A percentile compares a stretch with the other conserved stretches of the same genome.
These are phyloP conservation scores for Leishmania martiniquensis DNA, from an alignment of 208 protist genomes.

Conservation along the genomic window DNA sequence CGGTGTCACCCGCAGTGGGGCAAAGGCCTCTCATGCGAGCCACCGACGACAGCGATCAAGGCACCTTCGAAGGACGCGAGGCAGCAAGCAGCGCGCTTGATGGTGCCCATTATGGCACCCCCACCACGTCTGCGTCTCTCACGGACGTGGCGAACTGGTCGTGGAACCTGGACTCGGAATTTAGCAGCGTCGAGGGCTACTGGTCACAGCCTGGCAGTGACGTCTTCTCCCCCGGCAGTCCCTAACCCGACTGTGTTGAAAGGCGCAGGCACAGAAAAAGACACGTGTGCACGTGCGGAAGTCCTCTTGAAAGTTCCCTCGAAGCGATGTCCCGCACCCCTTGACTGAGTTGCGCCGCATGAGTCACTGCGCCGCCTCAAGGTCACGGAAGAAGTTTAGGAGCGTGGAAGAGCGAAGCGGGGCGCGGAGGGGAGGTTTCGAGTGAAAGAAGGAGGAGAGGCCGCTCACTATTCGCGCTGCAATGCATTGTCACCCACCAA, in stretches of 20 bases:
- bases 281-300: neutral
- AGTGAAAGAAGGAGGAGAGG: neutral
- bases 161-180: constrained; percentile 19
- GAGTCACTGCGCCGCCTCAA: neutral
- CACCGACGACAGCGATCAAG: neutral
- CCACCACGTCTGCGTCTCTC: constrained; percentile 4
- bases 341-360: neutral
- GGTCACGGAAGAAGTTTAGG: neutral
- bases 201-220: constrained; percentile 13
- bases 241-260: neutral
- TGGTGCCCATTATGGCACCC: neutral
- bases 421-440: neutral
- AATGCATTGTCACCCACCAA: neutral
- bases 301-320: neutral
- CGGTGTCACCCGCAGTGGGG: constrained; percentile 1
- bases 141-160: constrained; percentile 10
- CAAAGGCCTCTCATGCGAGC: neutral
- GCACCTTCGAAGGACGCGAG: neutral
- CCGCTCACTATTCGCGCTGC: neutral
- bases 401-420: neutral
- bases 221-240: neutral
- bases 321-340: neutral
- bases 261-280: neutral
- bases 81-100: neutral
- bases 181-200: constrained; percentile 12